Percentiles rank a stretch among this genome's conserved stretches.
phyloP scores from a whole-genome alignment of 164 flowering plant genomes.

The Magnolia kwangsiensis region DNA sequence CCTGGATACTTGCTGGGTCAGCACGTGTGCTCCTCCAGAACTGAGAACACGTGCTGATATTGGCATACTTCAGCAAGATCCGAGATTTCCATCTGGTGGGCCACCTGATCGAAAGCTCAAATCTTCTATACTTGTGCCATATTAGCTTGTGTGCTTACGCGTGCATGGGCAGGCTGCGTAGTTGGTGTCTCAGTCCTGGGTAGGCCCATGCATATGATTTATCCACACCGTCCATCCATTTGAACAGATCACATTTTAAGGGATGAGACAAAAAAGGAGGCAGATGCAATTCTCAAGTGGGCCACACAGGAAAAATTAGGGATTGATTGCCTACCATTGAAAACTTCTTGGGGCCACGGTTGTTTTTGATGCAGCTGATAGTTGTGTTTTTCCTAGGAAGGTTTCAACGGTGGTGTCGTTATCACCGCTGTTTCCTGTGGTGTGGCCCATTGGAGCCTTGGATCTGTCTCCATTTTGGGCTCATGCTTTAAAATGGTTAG shows the following conservation, averaged over 20 bases:
- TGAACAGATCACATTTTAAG: not conserved
- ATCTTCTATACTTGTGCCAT: not conserved
- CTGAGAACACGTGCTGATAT: not conserved
- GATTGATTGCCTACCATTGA: too few relatives aligned
- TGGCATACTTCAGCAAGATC: not conserved
- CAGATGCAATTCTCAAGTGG: not conserved
- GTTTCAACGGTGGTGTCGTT: too few relatives aligned
- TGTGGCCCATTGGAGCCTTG: too few relatives aligned
- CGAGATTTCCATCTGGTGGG: not conserved
- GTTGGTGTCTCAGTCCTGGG: too few relatives aligned
- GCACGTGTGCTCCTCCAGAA: not conserved
- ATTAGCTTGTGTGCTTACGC: not conserved
- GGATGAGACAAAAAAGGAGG: not conserved
- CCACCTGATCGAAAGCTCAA: not conserved
- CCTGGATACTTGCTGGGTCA: not conserved
- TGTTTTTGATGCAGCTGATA: too few relatives aligned
- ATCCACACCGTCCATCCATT: not conserved
- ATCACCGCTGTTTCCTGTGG: too few relatives aligned
- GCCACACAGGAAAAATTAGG: too few relatives aligned
- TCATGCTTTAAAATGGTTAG: too few relatives aligned
- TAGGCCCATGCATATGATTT: too few relatives aligned
- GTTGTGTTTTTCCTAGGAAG: too few relatives aligned
- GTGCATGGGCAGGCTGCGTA: not conserved
- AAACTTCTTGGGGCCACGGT: too few relatives aligned
- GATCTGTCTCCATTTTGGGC: too few relatives aligned